Evolutionary conservation across 2,329 filamentous ascomycete genomes (phyloP).

Genomic region (Colletotrichum camelliae): DNA sequence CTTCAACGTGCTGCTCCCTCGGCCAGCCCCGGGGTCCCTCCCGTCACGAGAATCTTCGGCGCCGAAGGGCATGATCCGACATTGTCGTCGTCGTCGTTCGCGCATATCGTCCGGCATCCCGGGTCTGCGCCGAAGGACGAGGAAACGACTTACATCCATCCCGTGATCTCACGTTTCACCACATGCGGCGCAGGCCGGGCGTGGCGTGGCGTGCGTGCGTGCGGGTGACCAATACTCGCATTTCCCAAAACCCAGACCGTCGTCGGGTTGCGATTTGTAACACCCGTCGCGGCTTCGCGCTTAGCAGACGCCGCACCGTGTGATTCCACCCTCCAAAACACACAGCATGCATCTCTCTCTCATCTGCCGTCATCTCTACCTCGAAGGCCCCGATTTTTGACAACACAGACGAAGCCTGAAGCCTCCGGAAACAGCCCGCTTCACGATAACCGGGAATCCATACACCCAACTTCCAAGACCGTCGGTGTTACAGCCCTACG

Average conservation of each 20-base stretch:
- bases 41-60: neutral
- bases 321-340: neutral
- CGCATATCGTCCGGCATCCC: neutral
- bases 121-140: neutral
- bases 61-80: neutral
- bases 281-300: neutral
- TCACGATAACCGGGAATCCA: neutral
- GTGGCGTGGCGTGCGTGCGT: neutral
- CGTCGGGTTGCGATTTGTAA: neutral
- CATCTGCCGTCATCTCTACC: neutral
- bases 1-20: neutral
- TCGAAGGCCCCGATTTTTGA: neutral
- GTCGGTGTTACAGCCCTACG: slow-evolving; percentile 1
- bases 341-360: neutral
- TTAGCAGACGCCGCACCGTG: neutral
- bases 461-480: neutral
- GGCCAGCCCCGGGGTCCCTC: neutral
- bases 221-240: neutral
- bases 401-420: neutral
- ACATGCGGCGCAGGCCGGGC: neutral
- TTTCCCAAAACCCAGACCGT: neutral
- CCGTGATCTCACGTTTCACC: neutral
- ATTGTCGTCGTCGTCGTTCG: neutral
- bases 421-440: neutral
- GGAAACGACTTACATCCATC: neutral